Percentiles rank a stretch among this genome's conserved stretches.
These are phyloP conservation scores for Salicornia ramosissima DNA, from an alignment of 148 eudicot species.

Conservation along the genomic window DNA sequence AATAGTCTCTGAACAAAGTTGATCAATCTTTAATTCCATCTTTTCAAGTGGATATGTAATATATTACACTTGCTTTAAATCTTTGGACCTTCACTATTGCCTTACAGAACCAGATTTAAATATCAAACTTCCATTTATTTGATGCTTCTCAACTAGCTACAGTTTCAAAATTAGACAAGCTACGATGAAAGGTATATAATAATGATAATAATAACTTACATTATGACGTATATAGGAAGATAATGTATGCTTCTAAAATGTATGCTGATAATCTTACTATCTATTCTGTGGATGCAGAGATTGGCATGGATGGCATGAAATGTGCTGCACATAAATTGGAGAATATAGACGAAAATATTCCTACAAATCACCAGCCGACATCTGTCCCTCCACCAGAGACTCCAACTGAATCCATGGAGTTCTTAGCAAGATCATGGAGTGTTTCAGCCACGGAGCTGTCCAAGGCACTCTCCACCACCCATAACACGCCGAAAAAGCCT, in stretches of 20 bases:
- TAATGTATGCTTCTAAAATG: not conserved
- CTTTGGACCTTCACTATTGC: constrained; percentile 22
- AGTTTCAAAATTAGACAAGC: not conserved
- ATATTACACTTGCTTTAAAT: constrained; percentile 18
- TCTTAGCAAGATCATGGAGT: no score
- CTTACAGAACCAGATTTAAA: constrained; percentile 6
- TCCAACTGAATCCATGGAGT: constrained; percentile 85
- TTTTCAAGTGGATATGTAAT: constrained; percentile 5
- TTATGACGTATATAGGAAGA: not conserved
- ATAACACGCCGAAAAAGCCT: constrained; percentile 14
- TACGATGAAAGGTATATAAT: constrained; percentile 13
- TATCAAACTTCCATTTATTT: constrained; percentile 11
- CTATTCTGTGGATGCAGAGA: constrained; percentile 19
- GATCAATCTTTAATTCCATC: constrained; percentile 22
- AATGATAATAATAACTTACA: not conserved
- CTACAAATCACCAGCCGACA: constrained; percentile 44
- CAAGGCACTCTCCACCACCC: constrained; percentile 51
- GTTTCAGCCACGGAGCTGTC: constrained; percentile 76
- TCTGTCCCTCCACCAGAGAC: constrained; percentile 70
- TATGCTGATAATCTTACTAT: not conserved
- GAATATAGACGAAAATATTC: constrained; percentile 62
- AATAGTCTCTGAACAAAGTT: no score
- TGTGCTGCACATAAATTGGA: constrained; percentile 41
- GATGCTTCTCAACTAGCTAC: not conserved
- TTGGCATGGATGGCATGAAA: constrained; percentile 26